phyloP scores from a whole-genome alignment of 257 asterid genomes.

The Verbascum thapsus region DNA sequence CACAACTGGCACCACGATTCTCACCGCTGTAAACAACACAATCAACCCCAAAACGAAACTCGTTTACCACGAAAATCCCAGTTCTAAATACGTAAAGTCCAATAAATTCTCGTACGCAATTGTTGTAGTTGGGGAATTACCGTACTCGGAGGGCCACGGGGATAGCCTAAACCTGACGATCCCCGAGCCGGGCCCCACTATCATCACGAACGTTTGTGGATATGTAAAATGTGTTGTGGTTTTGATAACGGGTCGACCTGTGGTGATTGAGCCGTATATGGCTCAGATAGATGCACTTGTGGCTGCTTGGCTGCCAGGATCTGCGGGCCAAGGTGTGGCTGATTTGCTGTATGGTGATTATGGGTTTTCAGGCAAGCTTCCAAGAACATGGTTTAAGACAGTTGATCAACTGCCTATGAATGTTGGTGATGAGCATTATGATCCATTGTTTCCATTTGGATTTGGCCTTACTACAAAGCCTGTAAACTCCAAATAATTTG shows the following conservation, averaged over 20 bases:
- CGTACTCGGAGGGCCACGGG: constrained; percentile 43
- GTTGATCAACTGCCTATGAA: constrained; percentile 49
- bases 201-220: constrained; percentile 33
- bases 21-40: constrained; percentile 28
- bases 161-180: constrained; percentile 45
- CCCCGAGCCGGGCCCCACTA: constrained; percentile 15
- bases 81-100: constrained; percentile 25
- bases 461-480: constrained; percentile 36
- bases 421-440: constrained; percentile 38
- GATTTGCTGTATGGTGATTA: constrained; percentile 42
- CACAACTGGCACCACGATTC: constrained; percentile 44
- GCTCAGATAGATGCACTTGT: constrained; percentile 35
- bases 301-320: constrained; percentile 49
- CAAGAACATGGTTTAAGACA: constrained; percentile 45
- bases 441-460: constrained; percentile 42
- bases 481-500: background rate
- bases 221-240: constrained; percentile 39
- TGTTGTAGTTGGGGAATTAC: constrained; percentile 45
- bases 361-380: constrained; percentile 39
- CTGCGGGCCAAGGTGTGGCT: constrained; percentile 47
- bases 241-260: constrained; percentile 44
- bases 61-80: constrained; percentile 29
- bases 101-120: constrained; percentile 37
- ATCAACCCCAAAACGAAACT: constrained; percentile 31
- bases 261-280: constrained; percentile 37